Conservation (phyloP, 495 filamentous ascomycete genomes). For the Penicillium cataractarum region DNA sequence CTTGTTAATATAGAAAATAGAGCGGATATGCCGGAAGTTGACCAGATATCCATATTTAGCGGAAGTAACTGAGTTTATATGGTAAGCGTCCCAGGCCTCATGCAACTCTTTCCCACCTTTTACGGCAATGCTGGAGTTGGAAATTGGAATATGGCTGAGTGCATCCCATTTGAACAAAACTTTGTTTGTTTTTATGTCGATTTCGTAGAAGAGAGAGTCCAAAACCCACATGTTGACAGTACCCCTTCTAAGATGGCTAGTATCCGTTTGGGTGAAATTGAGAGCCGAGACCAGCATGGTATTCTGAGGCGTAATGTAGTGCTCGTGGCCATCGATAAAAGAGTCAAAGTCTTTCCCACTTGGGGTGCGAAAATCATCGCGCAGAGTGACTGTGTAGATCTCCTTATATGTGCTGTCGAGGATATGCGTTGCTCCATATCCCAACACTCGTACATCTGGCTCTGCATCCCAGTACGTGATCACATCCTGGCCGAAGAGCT, state of each 20-base stretch:
- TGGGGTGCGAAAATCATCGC: constrained; percentile 15
- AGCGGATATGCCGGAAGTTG: constrained; percentile 36
- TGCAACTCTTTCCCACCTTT: neutral
- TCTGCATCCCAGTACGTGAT: constrained; percentile 29
- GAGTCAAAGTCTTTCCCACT: constrained; percentile 9
- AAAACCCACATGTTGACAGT: constrained; percentile 44
- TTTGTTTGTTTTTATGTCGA: constrained; percentile 38
- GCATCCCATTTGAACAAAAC: constrained; percentile 40
- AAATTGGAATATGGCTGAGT: constrained; percentile 30
- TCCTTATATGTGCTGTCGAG: constrained; percentile 48
- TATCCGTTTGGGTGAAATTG: constrained; percentile 43
- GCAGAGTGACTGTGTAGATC: constrained; percentile 32
- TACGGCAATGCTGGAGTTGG: neutral
- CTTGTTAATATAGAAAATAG: constrained; percentile 33
- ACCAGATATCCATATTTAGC: constrained; percentile 38
- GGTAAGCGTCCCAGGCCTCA: constrained; percentile 40
- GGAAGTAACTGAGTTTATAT: constrained; percentile 43
- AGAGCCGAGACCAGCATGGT: constrained; percentile 55
- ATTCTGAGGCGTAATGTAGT: constrained; percentile 39
- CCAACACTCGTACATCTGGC: constrained; percentile 17
- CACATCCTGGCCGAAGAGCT: constrained; percentile 27
- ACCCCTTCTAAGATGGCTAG: constrained; percentile 38
- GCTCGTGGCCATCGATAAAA: constrained; percentile 41
- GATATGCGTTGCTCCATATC: constrained; percentile 37
- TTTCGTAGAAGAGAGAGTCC: constrained; percentile 50